A percentile compares a stretch with the other conserved stretches of the same genome.
Evolutionary conservation across 1,284 basidiomycete species (phyloP).

Genomic region (Cerrena zonata): DNA sequence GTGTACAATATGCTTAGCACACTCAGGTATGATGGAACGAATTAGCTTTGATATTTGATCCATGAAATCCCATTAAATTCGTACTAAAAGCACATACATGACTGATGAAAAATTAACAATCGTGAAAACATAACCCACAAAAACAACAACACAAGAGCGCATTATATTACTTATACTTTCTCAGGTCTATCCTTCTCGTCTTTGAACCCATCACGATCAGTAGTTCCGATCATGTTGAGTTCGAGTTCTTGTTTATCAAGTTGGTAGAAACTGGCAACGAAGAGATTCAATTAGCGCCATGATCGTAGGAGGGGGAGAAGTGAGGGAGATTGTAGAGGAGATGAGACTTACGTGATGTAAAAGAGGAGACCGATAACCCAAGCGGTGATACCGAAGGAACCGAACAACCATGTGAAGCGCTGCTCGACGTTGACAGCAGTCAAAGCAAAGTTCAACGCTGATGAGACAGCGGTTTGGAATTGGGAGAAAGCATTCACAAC

Average conservation of each 20-base stretch:
- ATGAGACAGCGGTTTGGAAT: slow-evolving; percentile 48
- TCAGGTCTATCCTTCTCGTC: slow-evolving; percentile 13
- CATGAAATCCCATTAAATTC: not conserved
- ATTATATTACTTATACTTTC: too few relatives aligned
- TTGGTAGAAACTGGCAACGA: slow-evolving; percentile 41
- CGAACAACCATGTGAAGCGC: slow-evolving; percentile 41
- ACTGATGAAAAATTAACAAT: too few relatives aligned
- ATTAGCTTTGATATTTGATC: too few relatives aligned
- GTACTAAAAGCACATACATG: slow-evolving; percentile 1
- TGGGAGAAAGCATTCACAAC: slow-evolving; percentile 51
- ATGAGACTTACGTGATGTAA: slow-evolving; percentile 26
- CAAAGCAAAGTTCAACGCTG: slow-evolving; percentile 42
- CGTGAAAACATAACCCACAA: too few relatives aligned
- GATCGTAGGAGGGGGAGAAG: slow-evolving; percentile 15
- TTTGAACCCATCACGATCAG: slow-evolving; percentile 34
- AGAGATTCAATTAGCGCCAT: slow-evolving; percentile 28
- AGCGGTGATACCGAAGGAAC: slow-evolving; percentile 41
- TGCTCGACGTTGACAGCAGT: slow-evolving; percentile 37
- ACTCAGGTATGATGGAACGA: too few relatives aligned
- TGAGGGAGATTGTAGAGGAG: not conserved
- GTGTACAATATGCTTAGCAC: too few relatives aligned
- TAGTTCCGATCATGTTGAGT: slow-evolving; percentile 40
- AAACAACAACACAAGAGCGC: too few relatives aligned
- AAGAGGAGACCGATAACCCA: slow-evolving; percentile 44
- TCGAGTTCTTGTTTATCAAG: slow-evolving; percentile 43